phyloP scores from a whole-genome alignment of 139 green algal genomes.

The Chlorella ohadii region DNA sequence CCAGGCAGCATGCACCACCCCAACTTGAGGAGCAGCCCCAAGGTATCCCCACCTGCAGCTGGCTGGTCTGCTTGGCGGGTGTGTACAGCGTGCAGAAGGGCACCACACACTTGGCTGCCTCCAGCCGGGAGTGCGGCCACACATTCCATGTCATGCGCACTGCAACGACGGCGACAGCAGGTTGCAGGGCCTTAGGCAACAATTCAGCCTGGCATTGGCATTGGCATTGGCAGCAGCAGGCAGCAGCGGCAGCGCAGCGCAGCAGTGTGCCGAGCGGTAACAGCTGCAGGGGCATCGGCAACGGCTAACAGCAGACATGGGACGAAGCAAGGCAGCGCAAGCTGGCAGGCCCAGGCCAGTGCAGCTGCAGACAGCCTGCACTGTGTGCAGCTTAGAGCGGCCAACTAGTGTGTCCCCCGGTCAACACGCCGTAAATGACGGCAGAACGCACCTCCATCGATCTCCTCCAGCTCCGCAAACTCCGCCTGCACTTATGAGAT shows the following conservation, averaged over 20 bases:
- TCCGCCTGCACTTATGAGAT: constrained; percentile 31
- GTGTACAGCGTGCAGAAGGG: constrained; percentile 95
- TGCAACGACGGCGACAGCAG: too few species aligned
- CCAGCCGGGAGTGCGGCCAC: constrained; percentile 92
- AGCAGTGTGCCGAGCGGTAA: too few species aligned
- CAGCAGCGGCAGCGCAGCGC: neutral
- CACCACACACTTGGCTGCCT: constrained; percentile 96
- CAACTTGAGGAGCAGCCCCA: too few species aligned
- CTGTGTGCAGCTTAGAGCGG: too few species aligned
- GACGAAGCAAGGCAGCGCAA: too few species aligned
- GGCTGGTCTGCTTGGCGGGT: constrained; percentile 80
- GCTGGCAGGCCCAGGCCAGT: neutral
- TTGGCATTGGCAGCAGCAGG: neutral
- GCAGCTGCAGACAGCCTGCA: neutral
- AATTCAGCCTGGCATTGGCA: too few species aligned
- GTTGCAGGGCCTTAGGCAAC: neutral
- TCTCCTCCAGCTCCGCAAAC: constrained; percentile 77
- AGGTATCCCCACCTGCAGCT: constrained; percentile 84
- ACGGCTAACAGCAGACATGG: too few species aligned
- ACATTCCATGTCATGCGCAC: constrained; percentile 95
- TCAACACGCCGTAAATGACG: neutral
- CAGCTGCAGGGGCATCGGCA: neutral
- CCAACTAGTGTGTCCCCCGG: too few species aligned
- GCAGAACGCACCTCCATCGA: constrained; percentile 62
- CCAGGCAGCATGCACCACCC: too few species aligned